Base-by-base conservation (phyloP, 2,329 filamentous ascomycete species). In the Lizonia empirigonia region DNA sequence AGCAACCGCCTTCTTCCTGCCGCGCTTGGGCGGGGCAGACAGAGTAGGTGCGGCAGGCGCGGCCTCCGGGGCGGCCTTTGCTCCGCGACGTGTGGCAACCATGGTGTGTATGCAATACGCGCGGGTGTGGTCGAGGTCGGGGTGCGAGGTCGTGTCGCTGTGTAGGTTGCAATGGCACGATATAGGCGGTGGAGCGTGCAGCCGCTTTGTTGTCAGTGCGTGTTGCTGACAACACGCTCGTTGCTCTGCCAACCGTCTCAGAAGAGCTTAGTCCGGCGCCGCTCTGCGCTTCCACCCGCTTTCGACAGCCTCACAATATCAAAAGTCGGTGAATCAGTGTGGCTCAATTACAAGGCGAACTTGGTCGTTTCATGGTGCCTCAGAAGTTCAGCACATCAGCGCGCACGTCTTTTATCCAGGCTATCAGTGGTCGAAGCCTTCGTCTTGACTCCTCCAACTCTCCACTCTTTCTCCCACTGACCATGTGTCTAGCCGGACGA, bases 41-140 rank as follows among this genome's bases (percentile, higher is more conserved):
- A 70, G 61, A n/a, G 62, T 68, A 19, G 64, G 42, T 27, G 58
- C 46, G 19, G 66, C 57, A 54, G 63, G 55, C 26, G 56, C 46
- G 26, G 44, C 59, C 57, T 63, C 62, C 24, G 64, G 51, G 52
- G 64, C 56, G 20, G 59, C 55, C 38, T 64, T 63, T 39, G 61
- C 59, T 58, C 62, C 63, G 46, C 65, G 64, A 56, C 67, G 67
- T 52, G 67, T 70, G 51, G 64, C 61, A 56, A 69, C 67, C 67
- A 70, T 70, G 30, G 33, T 65, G 57, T 51, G 5, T 38, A 55
- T 44, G 39, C 50, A 26, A 60, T 53, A 50, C 50, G 58, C 53
- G 59, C 42, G 26, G 42, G 37, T 52, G 27, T 3, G 4, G 27
- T 47, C 46, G 27, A 7, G 4, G 27, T 47, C 46, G 41, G 56